These are phyloP conservation scores for Auriculariales sp. DNA, from an alignment of 768 basidiomycete genomes.

Conservation along the genomic window DNA sequence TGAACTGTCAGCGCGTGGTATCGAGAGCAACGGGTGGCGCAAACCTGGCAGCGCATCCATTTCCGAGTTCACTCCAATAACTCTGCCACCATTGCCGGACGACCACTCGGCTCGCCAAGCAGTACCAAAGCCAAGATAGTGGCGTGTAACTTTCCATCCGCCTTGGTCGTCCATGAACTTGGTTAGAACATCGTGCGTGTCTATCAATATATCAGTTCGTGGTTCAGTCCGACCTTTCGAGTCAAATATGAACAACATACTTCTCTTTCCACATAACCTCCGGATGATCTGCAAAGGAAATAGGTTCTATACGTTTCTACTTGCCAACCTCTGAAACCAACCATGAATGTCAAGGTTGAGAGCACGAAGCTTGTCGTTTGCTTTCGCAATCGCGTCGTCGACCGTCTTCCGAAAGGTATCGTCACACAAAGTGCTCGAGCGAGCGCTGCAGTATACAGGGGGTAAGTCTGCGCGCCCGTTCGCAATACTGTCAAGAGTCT, in stretches of 20 bases:
- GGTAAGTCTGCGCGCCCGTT: no score
- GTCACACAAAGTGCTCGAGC: no score
- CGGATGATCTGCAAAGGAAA: conserved; percentile 5
- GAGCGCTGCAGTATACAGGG: no score
- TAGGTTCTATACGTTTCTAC: neutral
- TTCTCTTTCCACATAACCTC: conserved; percentile 6
- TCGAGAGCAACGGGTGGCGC: no score
- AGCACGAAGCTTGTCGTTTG: conserved; percentile 7
- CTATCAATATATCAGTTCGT: conserved; percentile 6
- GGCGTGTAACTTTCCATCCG: conserved; percentile 14
- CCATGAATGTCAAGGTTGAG: conserved; percentile 12
- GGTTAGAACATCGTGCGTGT: conserved; percentile 15
- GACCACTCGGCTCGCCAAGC: conserved; percentile 15
- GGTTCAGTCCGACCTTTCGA: neutral
- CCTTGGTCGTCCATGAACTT: conserved; percentile 13
- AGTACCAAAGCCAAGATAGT: conserved; percentile 13
- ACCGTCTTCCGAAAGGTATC: no score
- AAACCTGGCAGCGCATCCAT: conserved; percentile 15
- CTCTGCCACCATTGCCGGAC: conserved; percentile 9
- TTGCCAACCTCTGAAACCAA: neutral
- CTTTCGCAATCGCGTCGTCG: conserved; percentile 6
- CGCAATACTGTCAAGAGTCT: no score
- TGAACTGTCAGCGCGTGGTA: no score
- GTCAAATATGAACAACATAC: neutral
- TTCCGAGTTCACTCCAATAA: conserved; percentile 16